Conservation (phyloP, 1,139 yeast species). For the Lodderomyces theae region DNA sequence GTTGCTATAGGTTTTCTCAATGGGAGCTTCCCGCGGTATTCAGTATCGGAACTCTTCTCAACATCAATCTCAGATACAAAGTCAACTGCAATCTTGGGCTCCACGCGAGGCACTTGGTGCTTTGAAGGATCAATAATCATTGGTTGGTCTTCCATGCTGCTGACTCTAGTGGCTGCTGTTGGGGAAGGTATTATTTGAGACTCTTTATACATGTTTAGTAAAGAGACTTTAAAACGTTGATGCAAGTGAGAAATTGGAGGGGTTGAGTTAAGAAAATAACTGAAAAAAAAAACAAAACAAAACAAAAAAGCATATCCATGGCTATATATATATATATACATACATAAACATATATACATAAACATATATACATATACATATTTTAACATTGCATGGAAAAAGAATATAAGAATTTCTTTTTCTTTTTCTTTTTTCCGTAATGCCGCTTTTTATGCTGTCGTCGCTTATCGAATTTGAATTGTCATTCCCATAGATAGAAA, state of each 20-base stretch:
- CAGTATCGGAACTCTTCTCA: conserved; percentile 17
- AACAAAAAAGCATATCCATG: not conserved
- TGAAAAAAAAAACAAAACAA: too few species aligned
- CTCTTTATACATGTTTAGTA: not conserved
- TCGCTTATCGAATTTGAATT: too few species aligned
- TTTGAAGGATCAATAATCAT: not conserved
- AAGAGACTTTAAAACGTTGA: not conserved
- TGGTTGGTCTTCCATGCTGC: not conserved
- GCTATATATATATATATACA: not conserved
- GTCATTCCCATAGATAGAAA: too few species aligned
- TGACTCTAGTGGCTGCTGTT: not conserved
- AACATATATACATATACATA: not conserved
- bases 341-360: not conserved
- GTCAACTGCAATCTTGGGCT: conserved; percentile 8
- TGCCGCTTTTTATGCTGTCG: too few species aligned
- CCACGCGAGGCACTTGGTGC: not conserved
- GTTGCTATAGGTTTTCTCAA: conserved; percentile 24
- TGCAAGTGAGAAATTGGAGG: too few species aligned
- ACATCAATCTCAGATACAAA: conserved; percentile 21
- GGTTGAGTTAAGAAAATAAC: not conserved
- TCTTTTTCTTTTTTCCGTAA: not conserved
- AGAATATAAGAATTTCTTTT: not conserved
- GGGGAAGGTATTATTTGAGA: not conserved
- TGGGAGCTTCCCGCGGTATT: conserved; percentile 22
- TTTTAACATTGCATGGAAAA: too few species aligned